Conservation (phyloP, 1,284 basidiomycete genomes). For the Phellinidium pouzarii region DNA sequence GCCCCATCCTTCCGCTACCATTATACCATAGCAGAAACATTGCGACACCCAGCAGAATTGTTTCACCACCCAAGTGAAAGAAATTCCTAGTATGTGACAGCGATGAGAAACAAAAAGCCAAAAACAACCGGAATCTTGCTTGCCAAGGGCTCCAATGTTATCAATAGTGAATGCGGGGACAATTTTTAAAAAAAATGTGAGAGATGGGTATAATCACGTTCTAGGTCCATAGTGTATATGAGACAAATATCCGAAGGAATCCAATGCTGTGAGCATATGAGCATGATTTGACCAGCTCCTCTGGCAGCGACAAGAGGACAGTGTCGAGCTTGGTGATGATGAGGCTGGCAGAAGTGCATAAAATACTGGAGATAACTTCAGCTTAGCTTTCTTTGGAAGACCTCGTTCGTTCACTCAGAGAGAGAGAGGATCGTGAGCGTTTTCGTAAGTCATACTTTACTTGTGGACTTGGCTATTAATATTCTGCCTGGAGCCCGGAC, state of each 20-base stretch:
- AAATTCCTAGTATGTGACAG: constrained; percentile 49
- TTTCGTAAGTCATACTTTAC: no score
- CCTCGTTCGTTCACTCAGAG: constrained; percentile 35
- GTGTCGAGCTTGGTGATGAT: constrained; percentile 49
- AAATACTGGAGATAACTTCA: constrained; percentile 33
- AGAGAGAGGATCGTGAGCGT: constrained; percentile 50
- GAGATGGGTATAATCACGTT: constrained; percentile 63
- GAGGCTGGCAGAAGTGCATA: constrained; percentile 51
- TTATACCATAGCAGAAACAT: constrained; percentile 63
- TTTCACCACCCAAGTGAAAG: constrained; percentile 50
- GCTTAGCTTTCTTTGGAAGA: constrained; percentile 3
- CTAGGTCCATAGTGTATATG: constrained; percentile 26
- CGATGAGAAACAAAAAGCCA: constrained; percentile 53
- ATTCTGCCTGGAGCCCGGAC: no score
- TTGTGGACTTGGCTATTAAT: no score
- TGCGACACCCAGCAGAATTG: constrained; percentile 74
- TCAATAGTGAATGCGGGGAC: constrained; percentile 63
- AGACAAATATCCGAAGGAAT: background rate
- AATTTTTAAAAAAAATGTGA: constrained; percentile 77
- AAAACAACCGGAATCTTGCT: constrained; percentile 17
- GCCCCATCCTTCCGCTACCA: constrained; percentile 57
- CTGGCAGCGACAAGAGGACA: constrained; percentile 52
- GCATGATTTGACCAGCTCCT: constrained; percentile 51
- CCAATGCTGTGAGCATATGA: constrained; percentile 32
- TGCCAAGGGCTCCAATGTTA: constrained; percentile 59